A percentile compares a stretch with the other conserved stretches of the same genome.
phyloP scores from a whole-genome alignment of 345 rosid genomes.

The Schrenkiella parvula region DNA sequence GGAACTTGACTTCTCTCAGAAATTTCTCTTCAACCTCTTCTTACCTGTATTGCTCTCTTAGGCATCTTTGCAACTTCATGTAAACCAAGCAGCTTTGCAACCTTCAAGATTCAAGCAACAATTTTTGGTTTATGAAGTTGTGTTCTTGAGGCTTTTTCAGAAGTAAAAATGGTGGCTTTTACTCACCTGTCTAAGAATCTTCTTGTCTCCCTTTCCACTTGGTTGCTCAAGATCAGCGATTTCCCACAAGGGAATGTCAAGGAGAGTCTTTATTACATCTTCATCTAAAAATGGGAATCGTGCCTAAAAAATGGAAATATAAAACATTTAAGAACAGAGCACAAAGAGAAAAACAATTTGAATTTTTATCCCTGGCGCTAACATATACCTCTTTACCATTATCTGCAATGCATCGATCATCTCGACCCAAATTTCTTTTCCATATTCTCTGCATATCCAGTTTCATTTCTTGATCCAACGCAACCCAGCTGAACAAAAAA shows the following conservation, averaged over 20 bases:
- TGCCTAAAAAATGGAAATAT: conserved; percentile 40
- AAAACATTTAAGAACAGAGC: background rate
- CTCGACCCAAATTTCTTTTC: conserved; percentile 96
- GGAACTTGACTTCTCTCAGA: background rate
- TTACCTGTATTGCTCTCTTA: conserved; percentile 94
- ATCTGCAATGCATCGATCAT: conserved; percentile 88
- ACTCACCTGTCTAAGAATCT: conserved; percentile 82
- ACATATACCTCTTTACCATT: conserved; percentile 78
- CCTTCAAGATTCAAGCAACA: conserved; percentile 41
- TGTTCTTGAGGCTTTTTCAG: background rate
- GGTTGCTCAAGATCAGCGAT: conserved; percentile 79
- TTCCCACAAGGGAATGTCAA: conserved; percentile 84
- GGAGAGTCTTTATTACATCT: conserved; percentile 76
- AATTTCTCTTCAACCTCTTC: background rate
- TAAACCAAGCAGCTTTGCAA: conserved; percentile 75
- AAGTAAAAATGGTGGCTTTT: background rate
- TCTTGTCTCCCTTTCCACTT: conserved; percentile 96
- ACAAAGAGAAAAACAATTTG: background rate
- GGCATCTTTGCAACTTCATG: conserved; percentile 70
- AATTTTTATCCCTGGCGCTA: background rate
- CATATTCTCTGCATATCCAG: conserved; percentile 97
- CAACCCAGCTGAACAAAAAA: conserved; percentile 65
- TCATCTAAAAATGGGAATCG: conserved; percentile 97
- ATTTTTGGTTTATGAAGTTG: background rate
- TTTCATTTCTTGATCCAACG: conserved; percentile 88